These are phyloP conservation scores for Gleditsia sinensis DNA, from an alignment of 306 rosid genomes.

Conservation along the genomic window DNA sequence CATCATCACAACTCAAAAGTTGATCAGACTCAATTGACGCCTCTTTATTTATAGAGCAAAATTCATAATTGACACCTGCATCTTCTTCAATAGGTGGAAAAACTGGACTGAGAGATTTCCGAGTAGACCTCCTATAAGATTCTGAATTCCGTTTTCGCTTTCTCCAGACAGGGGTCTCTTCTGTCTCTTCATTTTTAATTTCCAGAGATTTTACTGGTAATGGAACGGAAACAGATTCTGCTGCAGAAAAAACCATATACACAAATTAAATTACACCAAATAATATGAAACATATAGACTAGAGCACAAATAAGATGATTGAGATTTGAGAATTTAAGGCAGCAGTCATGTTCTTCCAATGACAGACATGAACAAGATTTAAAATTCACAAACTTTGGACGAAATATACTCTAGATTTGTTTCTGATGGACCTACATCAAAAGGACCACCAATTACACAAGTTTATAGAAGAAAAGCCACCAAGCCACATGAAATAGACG, in stretches of 20 bases:
- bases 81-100: not conserved
- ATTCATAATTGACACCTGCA: not conserved
- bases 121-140: not conserved
- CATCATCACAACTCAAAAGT: not conserved
- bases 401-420: not conserved
- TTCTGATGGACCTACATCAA: too few relatives aligned
- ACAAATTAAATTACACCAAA: not conserved
- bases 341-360: not conserved
- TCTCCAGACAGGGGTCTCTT: not conserved
- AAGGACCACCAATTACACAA: too few relatives aligned
- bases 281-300: not conserved
- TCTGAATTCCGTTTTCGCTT: not conserved
- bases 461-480: not conserved
- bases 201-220: not conserved
- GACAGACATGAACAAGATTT: not conserved
- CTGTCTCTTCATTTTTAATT: not conserved
- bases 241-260: not conserved
- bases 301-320: not conserved
- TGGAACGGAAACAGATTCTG: not conserved
- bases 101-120: slow-evolving; percentile 5
- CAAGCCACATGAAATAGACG: not conserved
- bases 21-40: not conserved
- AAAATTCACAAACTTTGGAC: not conserved
- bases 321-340: not conserved
- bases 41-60: not conserved